These are phyloP conservation scores for Ophiocordyceps camponoti-floridani DNA, from an alignment of 2,329 filamentous ascomycete genomes.

Conservation along the genomic window DNA sequence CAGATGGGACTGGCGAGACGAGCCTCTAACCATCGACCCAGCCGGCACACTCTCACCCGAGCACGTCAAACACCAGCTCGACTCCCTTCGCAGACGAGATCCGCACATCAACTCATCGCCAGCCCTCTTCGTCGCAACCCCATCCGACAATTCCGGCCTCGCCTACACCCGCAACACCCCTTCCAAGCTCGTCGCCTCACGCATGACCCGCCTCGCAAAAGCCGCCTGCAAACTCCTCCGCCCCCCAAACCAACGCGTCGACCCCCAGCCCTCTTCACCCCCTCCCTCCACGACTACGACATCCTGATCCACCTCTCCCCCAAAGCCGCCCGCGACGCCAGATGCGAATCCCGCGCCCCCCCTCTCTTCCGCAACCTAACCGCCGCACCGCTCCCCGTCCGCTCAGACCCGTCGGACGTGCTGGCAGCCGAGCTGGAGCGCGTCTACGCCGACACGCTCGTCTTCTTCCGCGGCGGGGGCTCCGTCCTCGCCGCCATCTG, in stretches of 20 bases:
- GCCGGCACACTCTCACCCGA: conserved; percentile 42
- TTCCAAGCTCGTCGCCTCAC: conserved; percentile 64
- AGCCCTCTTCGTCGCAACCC: conserved; percentile 65
- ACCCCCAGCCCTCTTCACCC: conserved; percentile 46
- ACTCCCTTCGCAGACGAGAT: conserved; percentile 76
- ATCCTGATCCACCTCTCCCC: conserved; percentile 58
- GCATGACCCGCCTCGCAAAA: conserved; percentile 67
- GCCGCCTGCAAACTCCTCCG: conserved; percentile 49
- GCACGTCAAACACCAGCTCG: conserved; percentile 54
- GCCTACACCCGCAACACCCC: conserved; percentile 60
- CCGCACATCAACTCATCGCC: conserved; percentile 67
- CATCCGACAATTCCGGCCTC: conserved; percentile 58
- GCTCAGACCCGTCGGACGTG: conserved; percentile 40
- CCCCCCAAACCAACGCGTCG: conserved; percentile 31
- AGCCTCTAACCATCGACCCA: conserved; percentile 62
- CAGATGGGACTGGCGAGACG: conserved; percentile 79
- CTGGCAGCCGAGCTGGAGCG: conserved; percentile 50
- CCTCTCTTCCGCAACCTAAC: conserved; percentile 71
- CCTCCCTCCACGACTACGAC: conserved; percentile 52
- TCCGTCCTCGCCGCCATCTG: conserved; percentile 39
- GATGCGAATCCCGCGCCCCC: conserved; percentile 15
- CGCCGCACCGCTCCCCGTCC: conserved; percentile 27
- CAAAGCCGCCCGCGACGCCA: conserved; percentile 25
- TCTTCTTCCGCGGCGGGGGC: conserved; percentile 65
- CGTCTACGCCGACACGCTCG: conserved; percentile 48